Evolutionary conservation across 2,329 filamentous ascomycete species (phyloP).

Genomic region (Acarospora socialis): DNA sequence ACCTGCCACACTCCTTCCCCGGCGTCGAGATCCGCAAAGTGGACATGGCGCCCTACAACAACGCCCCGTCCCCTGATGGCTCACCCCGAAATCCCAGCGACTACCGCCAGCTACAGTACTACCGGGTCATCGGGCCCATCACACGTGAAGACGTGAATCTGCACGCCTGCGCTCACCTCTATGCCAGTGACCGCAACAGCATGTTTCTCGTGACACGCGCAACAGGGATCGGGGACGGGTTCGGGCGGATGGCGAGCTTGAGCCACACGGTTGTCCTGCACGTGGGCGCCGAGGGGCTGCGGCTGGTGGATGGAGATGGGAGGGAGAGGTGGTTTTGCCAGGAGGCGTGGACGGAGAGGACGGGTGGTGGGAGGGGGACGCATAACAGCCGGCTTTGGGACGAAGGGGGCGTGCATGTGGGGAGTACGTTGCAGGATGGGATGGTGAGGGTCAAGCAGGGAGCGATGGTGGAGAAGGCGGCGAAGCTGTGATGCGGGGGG

Average conservation of each 20-base stretch:
- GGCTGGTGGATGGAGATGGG: slow-evolving; percentile 27
- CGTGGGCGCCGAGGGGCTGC: slow-evolving; percentile 24
- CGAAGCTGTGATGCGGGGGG: too few relatives aligned
- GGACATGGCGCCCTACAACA: slow-evolving; percentile 38
- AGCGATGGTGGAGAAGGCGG: too few relatives aligned
- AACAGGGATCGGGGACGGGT: slow-evolving; percentile 27
- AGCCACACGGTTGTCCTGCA: slow-evolving; percentile 37
- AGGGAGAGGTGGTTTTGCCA: slow-evolving; percentile 34
- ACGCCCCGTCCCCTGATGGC: too few relatives aligned
- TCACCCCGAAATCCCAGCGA: too few relatives aligned
- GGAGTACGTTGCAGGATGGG: slow-evolving; percentile 36
- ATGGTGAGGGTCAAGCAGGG: too few relatives aligned
- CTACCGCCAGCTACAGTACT: slow-evolving; percentile 32
- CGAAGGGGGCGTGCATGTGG: slow-evolving; percentile 27
- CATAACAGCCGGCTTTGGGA: slow-evolving; percentile 34
- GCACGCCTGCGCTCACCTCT: slow-evolving; percentile 43
- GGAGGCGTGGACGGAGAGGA: slow-evolving; percentile 33
- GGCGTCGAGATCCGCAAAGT: slow-evolving; percentile 37
- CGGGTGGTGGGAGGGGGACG: slow-evolving; percentile 30
- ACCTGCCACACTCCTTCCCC: slow-evolving; percentile 22
- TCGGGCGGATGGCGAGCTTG: slow-evolving; percentile 32
- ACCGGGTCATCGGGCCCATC: slow-evolving; percentile 30
- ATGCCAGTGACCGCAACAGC: slow-evolving; percentile 42
- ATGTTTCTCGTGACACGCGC: slow-evolving; percentile 38
- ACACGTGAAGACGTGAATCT: slow-evolving; percentile 34